Evolutionary conservation across 2,329 filamentous ascomycete species (phyloP).

Genomic region (Penicillium sp.): DNA sequence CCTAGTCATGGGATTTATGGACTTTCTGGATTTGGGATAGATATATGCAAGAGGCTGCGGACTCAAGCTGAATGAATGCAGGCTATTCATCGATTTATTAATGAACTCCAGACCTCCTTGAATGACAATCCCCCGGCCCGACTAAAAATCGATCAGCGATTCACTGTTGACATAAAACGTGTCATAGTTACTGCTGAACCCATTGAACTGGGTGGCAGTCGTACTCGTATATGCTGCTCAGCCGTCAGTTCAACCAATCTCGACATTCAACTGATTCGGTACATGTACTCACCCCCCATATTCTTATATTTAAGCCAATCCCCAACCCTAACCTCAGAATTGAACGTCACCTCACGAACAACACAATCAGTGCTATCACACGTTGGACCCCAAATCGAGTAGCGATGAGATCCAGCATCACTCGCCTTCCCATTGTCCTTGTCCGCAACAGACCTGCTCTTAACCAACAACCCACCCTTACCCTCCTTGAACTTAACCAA

Average conservation of each 20-base stretch:
- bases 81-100: slow-evolving; percentile 9
- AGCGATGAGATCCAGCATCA: slow-evolving; percentile 14
- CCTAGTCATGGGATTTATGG: slow-evolving; percentile 4
- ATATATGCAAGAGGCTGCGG: slow-evolving; percentile 9
- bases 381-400: slow-evolving; percentile 31
- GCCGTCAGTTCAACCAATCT: neutral
- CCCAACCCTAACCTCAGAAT: slow-evolving; percentile 20
- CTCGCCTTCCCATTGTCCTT: slow-evolving; percentile 15
- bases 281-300: slow-evolving; percentile 28
- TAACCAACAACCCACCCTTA: neutral
- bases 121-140: neutral
- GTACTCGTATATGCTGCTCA: slow-evolving; percentile 6
- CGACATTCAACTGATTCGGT: neutral
- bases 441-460: neutral
- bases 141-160: slow-evolving; percentile 2
- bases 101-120: neutral
- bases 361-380: slow-evolving; percentile 30
- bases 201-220: slow-evolving; percentile 26
- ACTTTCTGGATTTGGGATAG: slow-evolving; percentile 3
- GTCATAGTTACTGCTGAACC: slow-evolving; percentile 17
- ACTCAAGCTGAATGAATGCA: slow-evolving; percentile 14
- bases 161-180: slow-evolving; percentile 30
- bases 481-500: slow-evolving; percentile 6
- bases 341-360: slow-evolving; percentile 11
- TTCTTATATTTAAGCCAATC: slow-evolving; percentile 30